Percentiles rank a stretch among this genome's conserved stretches.
Conservation (phyloP, 2,329 filamentous ascomycete genomes). For the Trichophyton benhamiae region DNA sequence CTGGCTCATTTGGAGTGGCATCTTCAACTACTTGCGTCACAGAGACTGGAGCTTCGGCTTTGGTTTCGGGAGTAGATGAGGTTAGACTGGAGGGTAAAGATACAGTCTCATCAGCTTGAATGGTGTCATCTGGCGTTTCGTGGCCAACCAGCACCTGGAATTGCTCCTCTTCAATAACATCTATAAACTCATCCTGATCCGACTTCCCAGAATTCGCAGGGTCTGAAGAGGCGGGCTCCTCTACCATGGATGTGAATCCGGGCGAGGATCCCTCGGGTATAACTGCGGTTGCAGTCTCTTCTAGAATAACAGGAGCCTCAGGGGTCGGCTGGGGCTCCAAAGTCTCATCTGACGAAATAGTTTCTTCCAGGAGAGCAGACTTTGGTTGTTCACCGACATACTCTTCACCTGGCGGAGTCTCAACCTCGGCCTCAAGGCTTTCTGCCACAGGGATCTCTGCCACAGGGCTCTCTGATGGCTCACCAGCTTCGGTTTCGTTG, state of each 20-base stretch:
- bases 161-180: background rate
- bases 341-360: background rate
- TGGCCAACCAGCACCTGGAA: background rate
- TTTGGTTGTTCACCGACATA: background rate
- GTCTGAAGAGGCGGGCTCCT: background rate
- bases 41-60: background rate
- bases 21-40: background rate
- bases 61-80: background rate
- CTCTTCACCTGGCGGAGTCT: background rate
- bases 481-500: background rate
- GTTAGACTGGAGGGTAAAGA: background rate
- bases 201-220: background rate
- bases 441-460: background rate
- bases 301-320: background rate
- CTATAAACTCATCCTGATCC: background rate
- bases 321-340: background rate
- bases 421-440: background rate
- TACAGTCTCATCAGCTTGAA: background rate
- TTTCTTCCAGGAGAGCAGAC: background rate
- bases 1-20: background rate
- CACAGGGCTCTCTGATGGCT: background rate
- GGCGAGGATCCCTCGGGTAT: background rate
- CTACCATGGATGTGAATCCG: background rate
- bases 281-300: background rate
- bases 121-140: background rate